Evolutionary conservation across 345 rosid species (phyloP).

Genomic region (Schrenkiella parvula): DNA sequence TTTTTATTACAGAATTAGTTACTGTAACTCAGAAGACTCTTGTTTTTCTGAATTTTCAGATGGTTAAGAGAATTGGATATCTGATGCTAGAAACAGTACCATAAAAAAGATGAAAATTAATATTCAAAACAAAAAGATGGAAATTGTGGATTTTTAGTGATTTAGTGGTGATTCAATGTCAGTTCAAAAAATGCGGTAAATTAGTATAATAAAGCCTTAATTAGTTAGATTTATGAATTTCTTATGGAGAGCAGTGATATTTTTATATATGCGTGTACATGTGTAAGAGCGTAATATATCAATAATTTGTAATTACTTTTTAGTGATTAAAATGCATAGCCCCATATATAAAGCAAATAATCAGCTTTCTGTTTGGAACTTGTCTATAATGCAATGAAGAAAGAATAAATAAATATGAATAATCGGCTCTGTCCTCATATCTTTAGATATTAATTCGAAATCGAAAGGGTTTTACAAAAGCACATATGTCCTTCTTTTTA

Average conservation of each 20-base stretch:
- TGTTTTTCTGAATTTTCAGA: too few relatives aligned
- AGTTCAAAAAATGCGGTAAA: background rate
- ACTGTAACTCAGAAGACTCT: too few relatives aligned
- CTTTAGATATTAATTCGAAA: background rate
- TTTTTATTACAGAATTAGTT: too few relatives aligned
- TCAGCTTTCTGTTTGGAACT: slow-evolving; percentile 3
- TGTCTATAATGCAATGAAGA: slow-evolving; percentile 3
- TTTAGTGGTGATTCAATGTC: background rate
- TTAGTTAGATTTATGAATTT: background rate
- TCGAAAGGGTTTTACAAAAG: background rate
- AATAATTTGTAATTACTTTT: background rate
- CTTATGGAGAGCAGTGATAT: background rate
- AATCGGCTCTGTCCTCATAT: background rate
- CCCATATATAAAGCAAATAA: slow-evolving; percentile 5
- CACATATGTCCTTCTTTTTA: background rate
- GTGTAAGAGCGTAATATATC: background rate
- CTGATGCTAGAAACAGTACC: background rate
- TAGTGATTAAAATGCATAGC: background rate
- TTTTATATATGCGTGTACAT: background rate
- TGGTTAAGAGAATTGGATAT: background rate
- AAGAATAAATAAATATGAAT: background rate
- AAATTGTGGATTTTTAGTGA: background rate
- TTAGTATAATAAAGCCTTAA: background rate
- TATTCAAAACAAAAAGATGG: background rate
- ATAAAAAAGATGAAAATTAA: too few relatives aligned